Evolutionary conservation across 2,329 filamentous ascomycete genomes (phyloP).

Genomic region (Ophiostoma quercus): DNA sequence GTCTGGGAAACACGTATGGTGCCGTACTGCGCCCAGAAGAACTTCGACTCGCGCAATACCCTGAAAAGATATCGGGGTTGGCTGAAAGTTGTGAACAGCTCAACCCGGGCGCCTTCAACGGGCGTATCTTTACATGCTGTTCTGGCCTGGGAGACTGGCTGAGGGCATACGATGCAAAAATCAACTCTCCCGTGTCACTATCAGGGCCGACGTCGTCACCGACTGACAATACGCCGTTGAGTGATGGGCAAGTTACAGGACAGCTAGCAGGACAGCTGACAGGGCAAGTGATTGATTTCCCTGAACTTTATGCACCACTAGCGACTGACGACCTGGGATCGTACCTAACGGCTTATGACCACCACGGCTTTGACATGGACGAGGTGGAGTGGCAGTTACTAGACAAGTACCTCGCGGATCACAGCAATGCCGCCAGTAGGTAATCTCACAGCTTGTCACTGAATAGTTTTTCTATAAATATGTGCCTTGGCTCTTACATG

Average conservation of each 20-base stretch:
- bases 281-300: background rate
- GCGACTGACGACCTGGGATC: background rate
- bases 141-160: background rate
- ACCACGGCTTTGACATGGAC: conserved; percentile 3
- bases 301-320: background rate
- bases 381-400: conserved; percentile 4
- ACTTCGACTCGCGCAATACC: background rate
- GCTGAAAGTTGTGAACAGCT: background rate
- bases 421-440: background rate
- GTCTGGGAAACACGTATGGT: conserved; percentile 15
- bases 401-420: background rate
- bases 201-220: background rate
- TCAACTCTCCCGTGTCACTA: background rate
- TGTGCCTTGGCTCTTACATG: too few species aligned
- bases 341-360: background rate
- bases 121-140: conserved; percentile 14
- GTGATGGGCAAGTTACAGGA: background rate
- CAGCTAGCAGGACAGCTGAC: background rate
- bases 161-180: background rate
- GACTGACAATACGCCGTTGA: background rate
- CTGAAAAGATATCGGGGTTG: background rate
- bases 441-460: background rate
- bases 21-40: conserved; percentile 13
- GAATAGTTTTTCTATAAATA: background rate
- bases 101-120: conserved; percentile 7